Evolutionary conservation across 805 yeast genomes (phyloP).

Genomic region (Barnettozyma sucrosica): DNA sequence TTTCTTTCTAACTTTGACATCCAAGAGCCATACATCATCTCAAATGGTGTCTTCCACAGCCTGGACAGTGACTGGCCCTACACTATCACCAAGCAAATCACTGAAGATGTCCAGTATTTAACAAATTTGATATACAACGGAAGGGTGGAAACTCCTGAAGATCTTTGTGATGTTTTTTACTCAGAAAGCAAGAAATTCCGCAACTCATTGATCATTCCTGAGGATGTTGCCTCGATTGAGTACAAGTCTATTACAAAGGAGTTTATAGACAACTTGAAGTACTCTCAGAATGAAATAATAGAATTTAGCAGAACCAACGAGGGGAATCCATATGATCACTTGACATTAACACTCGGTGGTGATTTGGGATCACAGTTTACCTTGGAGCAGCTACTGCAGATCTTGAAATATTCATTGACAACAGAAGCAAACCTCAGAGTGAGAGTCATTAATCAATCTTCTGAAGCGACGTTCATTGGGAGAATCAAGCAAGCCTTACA

Average conservation of each 20-base stretch:
- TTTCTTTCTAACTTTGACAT: slow-evolving; percentile 36
- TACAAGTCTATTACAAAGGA: slow-evolving; percentile 26
- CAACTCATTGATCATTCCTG: slow-evolving; percentile 47
- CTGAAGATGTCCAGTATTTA: slow-evolving; percentile 41
- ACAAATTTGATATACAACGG: slow-evolving; percentile 22
- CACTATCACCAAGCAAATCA: slow-evolving; percentile 45
- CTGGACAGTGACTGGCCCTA: slow-evolving; percentile 52
- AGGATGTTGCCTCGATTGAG: slow-evolving; percentile 28
- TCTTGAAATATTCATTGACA: slow-evolving; percentile 26
- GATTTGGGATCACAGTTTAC: slow-evolving; percentile 38
- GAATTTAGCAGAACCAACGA: slow-evolving; percentile 17
- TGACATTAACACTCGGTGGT: slow-evolving; percentile 52
- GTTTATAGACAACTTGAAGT: slow-evolving; percentile 4
- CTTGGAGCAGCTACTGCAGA: slow-evolving; percentile 38
- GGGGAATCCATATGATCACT: slow-evolving; percentile 20
- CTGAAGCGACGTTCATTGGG: slow-evolving; percentile 16
- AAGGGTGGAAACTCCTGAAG: slow-evolving; percentile 22
- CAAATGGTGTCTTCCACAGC: slow-evolving; percentile 65
- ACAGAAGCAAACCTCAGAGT: slow-evolving; percentile 31
- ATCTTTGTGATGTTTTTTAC: slow-evolving; percentile 36
- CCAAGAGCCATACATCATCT: slow-evolving; percentile 46
- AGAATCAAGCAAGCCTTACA: slow-evolving; percentile 15
- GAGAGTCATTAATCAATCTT: slow-evolving; percentile 30
- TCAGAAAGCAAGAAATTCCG: slow-evolving; percentile 38
- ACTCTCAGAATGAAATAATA: slow-evolving; percentile 15